Evolutionary conservation across 2,329 filamentous ascomycete genomes (phyloP), one percentile per base, ranked within the genome.

Genomic region (Alternaria infectoria): DNA sequence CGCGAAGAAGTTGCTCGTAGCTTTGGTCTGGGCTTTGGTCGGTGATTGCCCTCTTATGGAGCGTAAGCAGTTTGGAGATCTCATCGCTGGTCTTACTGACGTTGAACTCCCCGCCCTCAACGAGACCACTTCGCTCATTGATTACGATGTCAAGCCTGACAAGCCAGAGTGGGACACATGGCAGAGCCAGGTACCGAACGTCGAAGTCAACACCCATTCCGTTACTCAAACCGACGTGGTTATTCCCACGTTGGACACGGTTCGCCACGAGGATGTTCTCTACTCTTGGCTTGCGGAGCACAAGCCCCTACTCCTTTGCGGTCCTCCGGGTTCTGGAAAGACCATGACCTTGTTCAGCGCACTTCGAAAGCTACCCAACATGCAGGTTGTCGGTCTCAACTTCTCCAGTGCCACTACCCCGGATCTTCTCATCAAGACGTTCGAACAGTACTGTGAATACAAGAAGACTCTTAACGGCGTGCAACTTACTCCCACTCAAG

Each of bases 331-430:
- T 83, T 99, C 96, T 55, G 96, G 96, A 86, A 99, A 99, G 85
- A 99, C 96, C 5, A 99, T 99, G 96, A 99, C 96, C 11, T 85
- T 99, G 12, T 99, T 99, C 84, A 97, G 95, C 78, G 96, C 96
- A 32, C 88, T 99, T 57, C 91, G 96, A 68, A 99, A 99, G 81
- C 85, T 99, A 61, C 95, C 95, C 4, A 97, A 97, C 78, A 97
- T 99, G 94, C 96, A 99, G 81, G 93, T 97, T 61, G 96, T 99
- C 30, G 96, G 96, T 52, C 92, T 99, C 78, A 99, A 99, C 82
- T 99, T 99, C 81, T 99, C 96, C 5, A 99, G 96, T 73, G 96
- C 96, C 2, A 99, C 96, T 0, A 99, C 96, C 0, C 96, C 96
- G 1, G 96, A 99, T 80, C 88, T 99, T 26, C 88, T 99, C 66